Percentiles rank a stretch among this genome's conserved stretches.
phyloP scores from a whole-genome alignment of 306 rosid species.

The Aeschynomene evenia region DNA sequence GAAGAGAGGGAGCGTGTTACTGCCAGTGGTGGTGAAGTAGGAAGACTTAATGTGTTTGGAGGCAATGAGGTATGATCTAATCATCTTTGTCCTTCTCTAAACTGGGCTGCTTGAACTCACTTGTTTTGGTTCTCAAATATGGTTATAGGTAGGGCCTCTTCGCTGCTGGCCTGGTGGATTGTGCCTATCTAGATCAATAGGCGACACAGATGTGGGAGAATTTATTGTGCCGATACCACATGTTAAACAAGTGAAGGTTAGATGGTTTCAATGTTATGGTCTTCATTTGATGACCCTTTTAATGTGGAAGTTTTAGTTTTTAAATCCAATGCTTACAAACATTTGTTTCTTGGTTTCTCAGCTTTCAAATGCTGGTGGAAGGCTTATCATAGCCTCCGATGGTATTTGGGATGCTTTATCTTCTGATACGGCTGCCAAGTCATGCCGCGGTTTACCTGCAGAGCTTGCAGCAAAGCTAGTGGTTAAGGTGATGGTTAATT shows the following conservation, averaged over 20 bases:
- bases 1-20: slow-evolving; percentile 98
- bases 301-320: background rate
- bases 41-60: slow-evolving; percentile 92
- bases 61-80: slow-evolving; percentile 71
- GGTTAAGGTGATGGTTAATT: slow-evolving; percentile 67
- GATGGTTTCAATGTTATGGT: slow-evolving; percentile 14
- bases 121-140: slow-evolving; percentile 19
- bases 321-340: slow-evolving; percentile 23
- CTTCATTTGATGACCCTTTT: slow-evolving; percentile 18
- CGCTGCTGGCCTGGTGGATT: slow-evolving; percentile 99
- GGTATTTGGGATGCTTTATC: slow-evolving; percentile 98
- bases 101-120: slow-evolving; percentile 4
- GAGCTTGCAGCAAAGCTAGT: slow-evolving; percentile 99
- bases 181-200: slow-evolving; percentile 97
- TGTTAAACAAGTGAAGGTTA: slow-evolving; percentile 98
- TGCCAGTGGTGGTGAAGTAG: slow-evolving; percentile 99
- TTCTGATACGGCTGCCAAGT: slow-evolving; percentile 79
- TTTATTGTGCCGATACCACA: slow-evolving; percentile 94
- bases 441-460: slow-evolving; percentile 95
- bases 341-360: slow-evolving; percentile 35
- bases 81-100: slow-evolving; percentile 27
- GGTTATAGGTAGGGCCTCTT: slow-evolving; percentile 86
- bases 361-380: slow-evolving; percentile 95
- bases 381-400: slow-evolving; percentile 97
- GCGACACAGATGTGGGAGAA: slow-evolving; percentile 99